Evolutionary conservation across 305 asterid genomes (phyloP), one percentile per base, ranked within the genome.

Genomic region (Fraxinus albicans): DNA sequence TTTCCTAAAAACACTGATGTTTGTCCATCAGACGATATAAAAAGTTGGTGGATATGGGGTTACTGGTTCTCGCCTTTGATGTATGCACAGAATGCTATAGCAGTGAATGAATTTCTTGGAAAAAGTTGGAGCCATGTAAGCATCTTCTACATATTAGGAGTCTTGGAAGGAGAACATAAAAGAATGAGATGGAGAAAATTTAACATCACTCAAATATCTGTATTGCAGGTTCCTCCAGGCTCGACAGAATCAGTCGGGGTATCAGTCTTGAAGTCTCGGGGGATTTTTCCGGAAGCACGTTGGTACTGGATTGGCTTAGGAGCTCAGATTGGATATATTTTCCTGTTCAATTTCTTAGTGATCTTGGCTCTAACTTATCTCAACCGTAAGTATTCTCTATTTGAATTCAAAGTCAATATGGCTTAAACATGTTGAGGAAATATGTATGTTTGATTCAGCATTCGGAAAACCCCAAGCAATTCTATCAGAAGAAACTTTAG

Each of bases 251-350:
- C 98, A 70, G 82, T 95, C 29, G 99, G 99, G 3, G 44, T 91
- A 42, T 72, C 87, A 33, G 82, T 96, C 55, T 77, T 96, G 67
- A 93, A 88, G 89, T 77, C 93, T 19, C 90, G 98, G 13, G 96
- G 93, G 36, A 70, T 96, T 69, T 93, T 91, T 74, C 89, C 94
- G 6, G 98, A 92, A 80, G 96, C 91, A 12, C 83, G 80, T 23
- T 96, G 99, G 99, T 96, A 96, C 80, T 96, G 99, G 99, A 96
- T 96, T 63, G 98, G 98, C 76, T 79, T 91, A 27, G 98, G 93
- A 81, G 97, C 94, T 69, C 89, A 87, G 38, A 60, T 89, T 70
- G 99, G 97, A 79, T 90, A 94, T 65, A 82, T 88, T 7, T 78
- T 93, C 63, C 91, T 94, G 3, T 96, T 90, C 88, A 96, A 96